A percentile compares a stretch with the other conserved stretches of the same genome.
Evolutionary conservation across 192 early-diverging fungal species (phyloP).

Genomic region (Coemansia sp.): DNA sequence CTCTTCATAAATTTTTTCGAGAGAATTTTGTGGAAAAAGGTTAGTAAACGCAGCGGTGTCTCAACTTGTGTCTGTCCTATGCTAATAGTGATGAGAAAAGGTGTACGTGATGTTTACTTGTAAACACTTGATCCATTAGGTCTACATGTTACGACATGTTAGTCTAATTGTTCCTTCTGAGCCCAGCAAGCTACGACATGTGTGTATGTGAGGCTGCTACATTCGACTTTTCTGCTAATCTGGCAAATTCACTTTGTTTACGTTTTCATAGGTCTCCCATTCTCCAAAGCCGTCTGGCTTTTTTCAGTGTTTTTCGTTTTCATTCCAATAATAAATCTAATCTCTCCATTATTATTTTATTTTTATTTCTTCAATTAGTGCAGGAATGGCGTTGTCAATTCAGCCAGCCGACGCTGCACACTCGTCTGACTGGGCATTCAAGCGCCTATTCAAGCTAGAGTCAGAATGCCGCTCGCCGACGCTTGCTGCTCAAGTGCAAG

Average conservation of each 20-base stretch:
- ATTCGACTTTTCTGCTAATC: not conserved
- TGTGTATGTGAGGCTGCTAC: no score
- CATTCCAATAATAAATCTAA: not conserved
- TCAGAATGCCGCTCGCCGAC: conserved; percentile 45
- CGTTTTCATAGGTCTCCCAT: not conserved
- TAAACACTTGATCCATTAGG: conserved; percentile 32
- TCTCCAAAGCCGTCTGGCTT: not conserved
- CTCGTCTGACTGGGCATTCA: conserved; percentile 57
- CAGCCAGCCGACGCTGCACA: conserved; percentile 16
- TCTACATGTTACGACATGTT: conserved; percentile 15
- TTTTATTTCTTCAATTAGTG: not conserved
- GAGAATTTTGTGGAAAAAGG: not conserved
- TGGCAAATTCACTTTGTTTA: not conserved
- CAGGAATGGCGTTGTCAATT: conserved; percentile 13
- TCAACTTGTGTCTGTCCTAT: not conserved
- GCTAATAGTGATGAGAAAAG: conserved; percentile 29
- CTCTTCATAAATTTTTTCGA: not conserved
- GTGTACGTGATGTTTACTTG: conserved; percentile 22
- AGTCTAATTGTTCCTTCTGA: conserved; percentile 48
- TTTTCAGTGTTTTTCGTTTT: not conserved
- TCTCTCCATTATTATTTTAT: not conserved
- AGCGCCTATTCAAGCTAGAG: conserved; percentile 56
- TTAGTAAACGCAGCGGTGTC: not conserved
- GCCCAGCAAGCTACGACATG: not conserved
- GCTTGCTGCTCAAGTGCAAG: conserved; percentile 49